phyloP scores from a whole-genome alignment of 257 asterid genomes.

The Knoxia roxburghii region DNA sequence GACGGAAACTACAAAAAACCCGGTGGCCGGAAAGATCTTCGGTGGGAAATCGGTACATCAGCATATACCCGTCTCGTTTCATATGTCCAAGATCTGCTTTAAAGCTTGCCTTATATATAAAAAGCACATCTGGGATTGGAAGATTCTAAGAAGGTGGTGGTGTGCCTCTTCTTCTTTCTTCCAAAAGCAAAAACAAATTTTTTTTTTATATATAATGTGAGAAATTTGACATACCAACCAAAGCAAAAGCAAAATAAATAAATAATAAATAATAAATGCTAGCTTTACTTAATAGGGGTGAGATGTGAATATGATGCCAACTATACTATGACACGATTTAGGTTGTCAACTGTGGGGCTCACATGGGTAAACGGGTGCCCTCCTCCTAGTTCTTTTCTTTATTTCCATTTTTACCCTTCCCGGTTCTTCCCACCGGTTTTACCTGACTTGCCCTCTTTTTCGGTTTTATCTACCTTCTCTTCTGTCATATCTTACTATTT shows the following conservation, averaged over 20 bases:
- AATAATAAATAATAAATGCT: no score
- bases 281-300: no score
- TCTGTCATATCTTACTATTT: no score
- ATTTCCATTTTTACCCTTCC: background rate
- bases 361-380: background rate
- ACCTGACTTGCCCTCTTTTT: no score
- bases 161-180: no score
- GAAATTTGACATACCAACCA: background rate
- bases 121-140: background rate
- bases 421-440: no score
- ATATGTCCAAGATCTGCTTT: no score
- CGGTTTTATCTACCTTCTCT: no score
- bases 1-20: no score
- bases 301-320: slow-evolving; percentile 19
- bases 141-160: background rate
- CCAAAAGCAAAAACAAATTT: background rate
- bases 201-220: background rate
- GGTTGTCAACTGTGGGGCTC: slow-evolving; percentile 23
- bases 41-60: no score
- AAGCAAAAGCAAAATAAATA: background rate
- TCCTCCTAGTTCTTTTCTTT: background rate
- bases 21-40: no score
- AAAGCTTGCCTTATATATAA: background rate
- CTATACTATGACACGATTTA: slow-evolving; percentile 8
- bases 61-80: no score